Evolutionary conservation across 2,329 filamentous ascomycete species (phyloP).

Genomic region (Scedosporium minutisporum): DNA sequence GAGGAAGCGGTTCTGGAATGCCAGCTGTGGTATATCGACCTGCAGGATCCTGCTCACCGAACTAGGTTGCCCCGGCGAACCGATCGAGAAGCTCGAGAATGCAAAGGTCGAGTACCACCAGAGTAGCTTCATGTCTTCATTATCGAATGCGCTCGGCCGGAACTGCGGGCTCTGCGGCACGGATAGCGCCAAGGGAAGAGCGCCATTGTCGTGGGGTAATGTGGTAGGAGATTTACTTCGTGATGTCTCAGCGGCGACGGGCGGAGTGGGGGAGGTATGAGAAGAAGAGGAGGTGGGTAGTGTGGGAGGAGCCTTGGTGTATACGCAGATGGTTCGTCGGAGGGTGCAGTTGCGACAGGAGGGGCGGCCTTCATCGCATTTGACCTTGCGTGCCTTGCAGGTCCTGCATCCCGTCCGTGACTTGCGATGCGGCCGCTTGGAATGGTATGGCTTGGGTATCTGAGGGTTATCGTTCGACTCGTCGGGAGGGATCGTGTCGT

Average conservation of each 20-base stretch:
- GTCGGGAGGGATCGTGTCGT: not conserved
- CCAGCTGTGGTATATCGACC: slow-evolving; percentile 36
- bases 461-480: not conserved
- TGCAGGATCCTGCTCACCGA: slow-evolving; percentile 33
- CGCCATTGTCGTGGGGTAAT: not conserved
- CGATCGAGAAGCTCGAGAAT: slow-evolving; percentile 34
- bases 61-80: slow-evolving; percentile 21
- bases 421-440: slow-evolving; percentile 46
- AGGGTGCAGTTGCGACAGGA: slow-evolving; percentile 38
- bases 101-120: slow-evolving; percentile 45
- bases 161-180: slow-evolving; percentile 8
- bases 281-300: slow-evolving; percentile 6
- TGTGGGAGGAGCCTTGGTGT: slow-evolving; percentile 20
- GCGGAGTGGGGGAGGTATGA: not conserved
- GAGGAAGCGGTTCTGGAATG: slow-evolving; percentile 42
- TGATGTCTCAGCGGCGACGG: not conserved
- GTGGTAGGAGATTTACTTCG: not conserved
- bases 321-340: slow-evolving; percentile 38
- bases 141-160: slow-evolving; percentile 22
- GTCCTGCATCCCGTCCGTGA: slow-evolving; percentile 42
- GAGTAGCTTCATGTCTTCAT: slow-evolving; percentile 41
- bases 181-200: not conserved
- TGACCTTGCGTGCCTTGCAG: slow-evolving; percentile 46
- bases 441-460: slow-evolving; percentile 19
- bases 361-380: slow-evolving; percentile 43